phyloP scores from a whole-genome alignment of 768 basidiomycete genomes.

The Cyathus striatus region DNA sequence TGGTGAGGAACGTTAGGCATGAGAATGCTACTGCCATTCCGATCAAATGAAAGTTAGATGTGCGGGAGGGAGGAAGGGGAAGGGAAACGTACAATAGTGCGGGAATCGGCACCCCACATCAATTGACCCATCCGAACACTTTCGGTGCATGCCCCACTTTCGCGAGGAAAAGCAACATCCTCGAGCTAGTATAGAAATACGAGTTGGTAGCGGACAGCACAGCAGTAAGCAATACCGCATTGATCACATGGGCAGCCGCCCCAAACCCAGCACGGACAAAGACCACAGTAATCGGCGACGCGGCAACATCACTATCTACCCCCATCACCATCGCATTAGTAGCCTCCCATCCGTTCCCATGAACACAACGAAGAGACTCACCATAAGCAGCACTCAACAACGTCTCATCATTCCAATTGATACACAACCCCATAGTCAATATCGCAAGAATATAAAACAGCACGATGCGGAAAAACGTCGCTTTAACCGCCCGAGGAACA shows the following conservation, averaged over 20 bases:
- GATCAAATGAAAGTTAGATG: slow-evolving; percentile 9
- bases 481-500: slow-evolving; percentile 61
- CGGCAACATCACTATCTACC: slow-evolving; percentile 43
- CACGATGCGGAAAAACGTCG: slow-evolving; percentile 62
- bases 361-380: slow-evolving; percentile 16
- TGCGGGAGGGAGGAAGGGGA: slow-evolving; percentile 2
- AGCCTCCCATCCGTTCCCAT: too few relatives aligned
- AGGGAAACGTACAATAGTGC: slow-evolving; percentile 41
- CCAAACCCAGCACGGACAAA: slow-evolving; percentile 59
- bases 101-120: slow-evolving; percentile 57
- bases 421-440: slow-evolving; percentile 60
- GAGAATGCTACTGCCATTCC: slow-evolving; percentile 45
- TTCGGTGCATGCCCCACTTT: slow-evolving; percentile 60
- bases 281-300: slow-evolving; percentile 61
- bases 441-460: slow-evolving; percentile 64
- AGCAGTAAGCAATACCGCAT: slow-evolving; percentile 62
- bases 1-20: slow-evolving; percentile 49
- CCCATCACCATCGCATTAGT: too few relatives aligned
- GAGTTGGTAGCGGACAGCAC: slow-evolving; percentile 62
- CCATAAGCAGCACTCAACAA: slow-evolving; percentile 42
- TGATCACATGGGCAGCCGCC: slow-evolving; percentile 58
- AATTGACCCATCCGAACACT: slow-evolving; percentile 60
- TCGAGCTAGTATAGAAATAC: slow-evolving; percentile 62
- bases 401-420: slow-evolving; percentile 53
- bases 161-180: slow-evolving; percentile 58